Evolutionary conservation across 2,329 filamentous ascomycete genomes (phyloP), one percentile per base, ranked within the genome.

Genomic region (Cercospora sojina): DNA sequence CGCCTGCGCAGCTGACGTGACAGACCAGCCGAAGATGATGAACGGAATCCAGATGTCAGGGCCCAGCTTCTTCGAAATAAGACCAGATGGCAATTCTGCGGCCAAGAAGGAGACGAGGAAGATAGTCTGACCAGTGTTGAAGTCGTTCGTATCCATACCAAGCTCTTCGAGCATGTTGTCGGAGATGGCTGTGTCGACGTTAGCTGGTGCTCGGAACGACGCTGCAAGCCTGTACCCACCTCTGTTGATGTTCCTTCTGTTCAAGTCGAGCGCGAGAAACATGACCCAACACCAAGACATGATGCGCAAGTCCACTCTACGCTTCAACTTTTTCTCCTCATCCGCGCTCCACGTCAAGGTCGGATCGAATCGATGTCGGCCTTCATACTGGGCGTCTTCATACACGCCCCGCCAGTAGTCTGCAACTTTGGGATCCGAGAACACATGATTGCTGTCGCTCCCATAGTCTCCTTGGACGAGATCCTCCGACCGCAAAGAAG

Each of bases 371-470:
- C 80, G 79, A 72, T 83, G 81, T 41, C 79, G 75, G 12, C 82
- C 81, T 73, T 84, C 83, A 71, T 86, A 80, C 76, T 78, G 68
- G 1, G 85, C 84, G 6, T 83, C 82, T 68, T 87, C 84, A 67
- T 87, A 88, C 4, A 86, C 73, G 4, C 77, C 77, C 2, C 80
- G 78, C 82, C 85, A 88, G 70, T 85, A 81, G n/a, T 83, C 81
- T 1, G 85, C 84, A 2, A 84, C 77, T 3, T 79, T 78, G 2
- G 83, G 81, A 59, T 87, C 83, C 0, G 81, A 77, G 70, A 88
- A 88, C 2, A 67, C 68, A 62, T 73, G 71, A 23, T 69, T 63
- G 8, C 61, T 23, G 51, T 69, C 69, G 20, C 58, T 64, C 5
- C 66, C 67, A 56, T 71, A 68, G 25, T 69, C 67, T 13, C 66